phyloP scores from a whole-genome alignment of 306 rosid species.

The Sphenostylis stenocarpa region DNA sequence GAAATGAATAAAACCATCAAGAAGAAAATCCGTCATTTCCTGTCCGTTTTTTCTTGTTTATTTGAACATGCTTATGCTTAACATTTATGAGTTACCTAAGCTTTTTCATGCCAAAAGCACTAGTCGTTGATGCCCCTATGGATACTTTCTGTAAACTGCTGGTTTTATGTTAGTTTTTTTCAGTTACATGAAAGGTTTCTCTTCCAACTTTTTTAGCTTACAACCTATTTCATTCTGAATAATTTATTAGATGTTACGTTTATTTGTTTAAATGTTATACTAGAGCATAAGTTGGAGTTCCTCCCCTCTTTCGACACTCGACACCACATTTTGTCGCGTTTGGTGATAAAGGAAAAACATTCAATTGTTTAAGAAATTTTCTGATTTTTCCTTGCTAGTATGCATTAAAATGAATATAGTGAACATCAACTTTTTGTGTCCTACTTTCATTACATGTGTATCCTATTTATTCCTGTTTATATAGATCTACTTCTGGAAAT shows the following conservation, averaged over 20 bases:
- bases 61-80: neutral
- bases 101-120: neutral
- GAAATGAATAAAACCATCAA: neutral
- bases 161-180: neutral
- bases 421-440: neutral
- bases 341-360: neutral
- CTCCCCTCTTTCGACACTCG: neutral
- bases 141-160: neutral
- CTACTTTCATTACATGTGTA: neutral
- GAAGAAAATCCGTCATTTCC: neutral
- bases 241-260: conserved; percentile 2
- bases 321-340: neutral
- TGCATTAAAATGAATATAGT: neutral
- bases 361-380: neutral
- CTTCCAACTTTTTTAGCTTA: neutral
- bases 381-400: neutral
- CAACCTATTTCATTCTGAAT: neutral
- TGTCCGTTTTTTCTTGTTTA: neutral
- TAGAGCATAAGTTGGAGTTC: neutral
- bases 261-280: conserved; percentile 2
- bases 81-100: conserved; percentile 11
- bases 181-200: neutral
- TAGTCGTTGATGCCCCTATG: neutral
- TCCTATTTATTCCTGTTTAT: neutral
- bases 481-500: neutral